Base-by-base conservation (phyloP, 176 grass and related monocot species). In the Aegilops umbellulata region DNA sequence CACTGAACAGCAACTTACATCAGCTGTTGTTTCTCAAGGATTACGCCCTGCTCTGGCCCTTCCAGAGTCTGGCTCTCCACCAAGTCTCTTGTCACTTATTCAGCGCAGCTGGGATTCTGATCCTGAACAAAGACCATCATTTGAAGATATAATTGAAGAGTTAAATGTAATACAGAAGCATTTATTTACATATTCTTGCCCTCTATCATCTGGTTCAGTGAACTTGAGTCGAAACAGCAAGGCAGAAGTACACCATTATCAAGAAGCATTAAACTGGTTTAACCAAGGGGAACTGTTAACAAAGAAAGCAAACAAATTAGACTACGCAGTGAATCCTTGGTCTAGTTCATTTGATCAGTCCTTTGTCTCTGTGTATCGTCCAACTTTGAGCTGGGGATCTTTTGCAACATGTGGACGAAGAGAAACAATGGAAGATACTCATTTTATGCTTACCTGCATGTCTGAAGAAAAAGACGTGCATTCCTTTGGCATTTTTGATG, bases 401-500 rank as follows among this genome's bases (percentile, higher is more conserved):
- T 98, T 95, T 83, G 91, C 92, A 86, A 95, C 93, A 73, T 88
- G 97, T 13, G 94, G 97, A 4, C 91, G 87, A 84, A 92, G 97
- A 79, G 97, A 95, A 79, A 94, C 88, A 74, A 98, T 98, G 94
- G 97, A 98, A 90, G 97, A 98, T 91, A 84, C 88, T 53, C 94
- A 98, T 87, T 98, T 98, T 87, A 86, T 98, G 86, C 88, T 92
- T 91, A 92, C 92, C 55, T 76, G 84, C 39, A 81, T 98, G 90
- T 90, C 79, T 4, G 73, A 91, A 84, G 78, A 92, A 84, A 88
- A 94, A 36, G 81, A 91, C 41, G 82, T 94, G 30, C 85, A 94
- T 88, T 89, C 91, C 42, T 98, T 98, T 81, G 96, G 96, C 81
- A 94, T 98, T 85, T 98, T 95, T 76, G 92, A 98, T 91, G 96